phyloP scores from a whole-genome alignment of 2,329 filamentous ascomycete species.

The Diaporthe vaccinii region DNA sequence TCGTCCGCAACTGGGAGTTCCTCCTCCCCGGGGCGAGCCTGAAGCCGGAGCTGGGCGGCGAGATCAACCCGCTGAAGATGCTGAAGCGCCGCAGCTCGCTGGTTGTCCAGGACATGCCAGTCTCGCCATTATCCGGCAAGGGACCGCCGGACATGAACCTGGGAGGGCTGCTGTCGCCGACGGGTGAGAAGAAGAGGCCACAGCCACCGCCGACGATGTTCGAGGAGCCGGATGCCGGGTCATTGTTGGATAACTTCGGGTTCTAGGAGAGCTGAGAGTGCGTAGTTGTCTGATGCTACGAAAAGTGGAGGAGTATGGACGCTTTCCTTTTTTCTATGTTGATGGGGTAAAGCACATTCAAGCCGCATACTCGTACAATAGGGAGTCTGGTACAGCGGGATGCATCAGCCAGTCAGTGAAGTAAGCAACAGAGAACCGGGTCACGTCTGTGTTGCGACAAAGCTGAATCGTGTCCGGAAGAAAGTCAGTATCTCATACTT shows the following conservation, averaged over 20 bases:
- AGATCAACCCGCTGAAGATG: conserved; percentile 75
- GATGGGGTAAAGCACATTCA: not conserved
- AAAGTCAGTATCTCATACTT: not conserved
- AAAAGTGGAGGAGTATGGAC: not conserved
- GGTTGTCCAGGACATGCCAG: conserved; percentile 81
- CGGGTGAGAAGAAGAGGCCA: conserved; percentile 46
- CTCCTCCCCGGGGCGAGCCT: conserved; percentile 60
- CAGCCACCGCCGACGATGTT: conserved; percentile 82
- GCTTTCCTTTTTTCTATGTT: not conserved
- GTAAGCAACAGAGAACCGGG: not conserved
- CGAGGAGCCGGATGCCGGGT: conserved; percentile 91
- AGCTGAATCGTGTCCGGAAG: not conserved
- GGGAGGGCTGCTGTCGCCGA: conserved; percentile 15
- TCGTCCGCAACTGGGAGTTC: conserved; percentile 89
- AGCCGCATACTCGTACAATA: not conserved
- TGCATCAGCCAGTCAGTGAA: conserved; percentile 6
- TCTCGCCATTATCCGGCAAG: conserved; percentile 51
- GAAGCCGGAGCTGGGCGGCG: conserved; percentile 57
- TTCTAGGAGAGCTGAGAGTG: conserved; percentile 67
- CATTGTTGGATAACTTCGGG: conserved; percentile 92
- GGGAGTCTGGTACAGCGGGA: not conserved
- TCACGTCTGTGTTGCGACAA: not conserved
- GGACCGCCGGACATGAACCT: conserved; percentile 57
- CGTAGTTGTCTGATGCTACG: not conserved
- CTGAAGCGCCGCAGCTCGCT: conserved; percentile 80